Conservation (phyloP, 2,329 filamentous ascomycete genomes). For the Ceratocystis papillata region DNA sequence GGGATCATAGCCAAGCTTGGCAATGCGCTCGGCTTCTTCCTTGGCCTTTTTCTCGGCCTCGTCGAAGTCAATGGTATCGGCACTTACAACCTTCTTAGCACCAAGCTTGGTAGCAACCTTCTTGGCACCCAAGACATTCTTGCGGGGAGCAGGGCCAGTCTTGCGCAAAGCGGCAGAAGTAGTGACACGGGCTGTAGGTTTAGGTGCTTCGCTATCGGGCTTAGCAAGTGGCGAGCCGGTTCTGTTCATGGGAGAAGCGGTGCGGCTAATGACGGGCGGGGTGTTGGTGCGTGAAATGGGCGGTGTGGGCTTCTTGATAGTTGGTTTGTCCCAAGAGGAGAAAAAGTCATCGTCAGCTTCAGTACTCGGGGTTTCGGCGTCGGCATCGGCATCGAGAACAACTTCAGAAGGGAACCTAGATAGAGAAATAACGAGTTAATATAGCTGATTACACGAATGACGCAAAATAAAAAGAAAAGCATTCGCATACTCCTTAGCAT, state of each 20-base stretch:
- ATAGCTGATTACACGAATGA: neutral
- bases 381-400: constrained; percentile 60
- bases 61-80: constrained; percentile 83
- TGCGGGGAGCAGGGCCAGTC: constrained; percentile 56
- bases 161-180: constrained; percentile 77
- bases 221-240: constrained; percentile 72
- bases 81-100: constrained; percentile 70
- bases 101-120: constrained; percentile 72
- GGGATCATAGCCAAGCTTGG: constrained; percentile 89
- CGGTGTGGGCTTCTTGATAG: constrained; percentile 91
- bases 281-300: constrained; percentile 83
- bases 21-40: constrained; percentile 92
- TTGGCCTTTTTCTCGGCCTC: constrained; percentile 94
- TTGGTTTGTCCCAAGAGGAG: constrained; percentile 96
- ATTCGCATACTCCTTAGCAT: constrained; percentile 64
- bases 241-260: constrained; percentile 80
- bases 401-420: constrained; percentile 73
- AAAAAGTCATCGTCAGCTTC: constrained; percentile 92
- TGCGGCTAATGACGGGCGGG: constrained; percentile 68
- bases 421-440: neutral
- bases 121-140: constrained; percentile 80
- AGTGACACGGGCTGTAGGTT: constrained; percentile 57
- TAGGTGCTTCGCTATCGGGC: constrained; percentile 42
- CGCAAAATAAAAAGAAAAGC: constrained; percentile 21
- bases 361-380: constrained; percentile 65